phyloP scores from a whole-genome alignment of 129 eudicot species.

The Logfia minima region DNA sequence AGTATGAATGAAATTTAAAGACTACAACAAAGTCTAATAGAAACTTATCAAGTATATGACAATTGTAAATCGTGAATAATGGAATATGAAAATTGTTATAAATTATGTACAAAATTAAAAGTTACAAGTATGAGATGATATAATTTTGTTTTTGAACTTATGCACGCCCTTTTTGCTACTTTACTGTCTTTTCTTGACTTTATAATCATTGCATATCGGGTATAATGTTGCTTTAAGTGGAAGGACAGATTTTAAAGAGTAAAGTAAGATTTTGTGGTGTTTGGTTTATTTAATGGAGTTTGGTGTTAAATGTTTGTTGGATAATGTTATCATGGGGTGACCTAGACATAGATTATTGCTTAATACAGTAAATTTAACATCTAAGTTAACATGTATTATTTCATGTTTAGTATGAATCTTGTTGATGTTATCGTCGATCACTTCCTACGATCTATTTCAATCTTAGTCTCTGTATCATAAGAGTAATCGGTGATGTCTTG shows the following conservation, averaged over 20 bases:
- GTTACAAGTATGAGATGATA: background rate
- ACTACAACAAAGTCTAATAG: too few species aligned
- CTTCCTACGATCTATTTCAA: too few species aligned
- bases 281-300: slow-evolving; percentile 40
- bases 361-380: background rate
- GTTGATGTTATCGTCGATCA: too few species aligned
- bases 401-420: too few species aligned
- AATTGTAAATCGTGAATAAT: background rate
- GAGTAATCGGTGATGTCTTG: too few species aligned
- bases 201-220: slow-evolving; percentile 40
- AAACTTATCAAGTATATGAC: too few species aligned
- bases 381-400: background rate
- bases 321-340: slow-evolving; percentile 9
- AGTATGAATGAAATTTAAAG: background rate
- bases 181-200: slow-evolving; percentile 23
- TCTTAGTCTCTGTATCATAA: too few species aligned
- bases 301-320: slow-evolving; percentile 31
- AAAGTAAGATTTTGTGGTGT: slow-evolving; percentile 37
- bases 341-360: background rate
- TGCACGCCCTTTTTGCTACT: slow-evolving; percentile 14
- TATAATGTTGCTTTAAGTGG: slow-evolving; percentile 48
- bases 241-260: slow-evolving; percentile 42
- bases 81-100: background rate
- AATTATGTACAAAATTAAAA: background rate
- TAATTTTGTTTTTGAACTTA: background rate